Base-by-base conservation (phyloP, 176 grass and related monocot genomes). In the Rhynchospora tenuis region DNA sequence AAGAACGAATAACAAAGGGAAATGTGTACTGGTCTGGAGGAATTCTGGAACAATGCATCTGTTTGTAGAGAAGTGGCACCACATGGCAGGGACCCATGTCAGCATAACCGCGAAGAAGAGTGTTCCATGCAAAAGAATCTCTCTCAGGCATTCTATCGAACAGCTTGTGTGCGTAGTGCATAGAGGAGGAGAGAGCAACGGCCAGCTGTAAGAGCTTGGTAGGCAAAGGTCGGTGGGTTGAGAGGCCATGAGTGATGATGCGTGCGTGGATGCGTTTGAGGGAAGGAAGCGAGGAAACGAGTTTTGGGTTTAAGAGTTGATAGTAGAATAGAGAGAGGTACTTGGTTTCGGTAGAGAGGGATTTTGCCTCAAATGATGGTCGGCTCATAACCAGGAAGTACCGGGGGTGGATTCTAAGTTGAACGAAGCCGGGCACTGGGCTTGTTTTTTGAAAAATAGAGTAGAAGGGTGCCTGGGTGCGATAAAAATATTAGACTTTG, bases 41-140 rank as follows among this genome's bases (percentile, higher is more conserved):
- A 27, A 90, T 70, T 24, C 92, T 83, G 2, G 66, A 31, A 14
- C 78, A 75, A 78, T 90, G 95, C 95, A 98, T 97, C 55, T 57
- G 57, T 28, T 33, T 88, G 85, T 97, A 97, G 50, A 97, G 83
- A 20, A 33, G 0, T 43, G 89, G 92, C n/a, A 90, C 69, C 66
- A 84, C 84, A 0, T 61, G 51, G 76, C 89, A 91, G 48, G 82
- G 85, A 33, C 85, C 78, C 17, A 29, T 62, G 74, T 74, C 59
- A 13, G 83, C 38, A 54, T 88, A 87, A 71, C 86, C 89, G 57
- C 91, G 90, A 60, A 98, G 86, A 64, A 98, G 86, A 26, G 90
- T 91, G 87, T 98, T 98, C 87, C 84, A 98, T 89, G 92, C 88
- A 79, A 91, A 93, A 27, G 87, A 86, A 8, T 94, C 89, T 77